These are phyloP conservation scores for Xylariales sp. DNA, from an alignment of 2,329 filamentous ascomycete species.

Conservation along the genomic window DNA sequence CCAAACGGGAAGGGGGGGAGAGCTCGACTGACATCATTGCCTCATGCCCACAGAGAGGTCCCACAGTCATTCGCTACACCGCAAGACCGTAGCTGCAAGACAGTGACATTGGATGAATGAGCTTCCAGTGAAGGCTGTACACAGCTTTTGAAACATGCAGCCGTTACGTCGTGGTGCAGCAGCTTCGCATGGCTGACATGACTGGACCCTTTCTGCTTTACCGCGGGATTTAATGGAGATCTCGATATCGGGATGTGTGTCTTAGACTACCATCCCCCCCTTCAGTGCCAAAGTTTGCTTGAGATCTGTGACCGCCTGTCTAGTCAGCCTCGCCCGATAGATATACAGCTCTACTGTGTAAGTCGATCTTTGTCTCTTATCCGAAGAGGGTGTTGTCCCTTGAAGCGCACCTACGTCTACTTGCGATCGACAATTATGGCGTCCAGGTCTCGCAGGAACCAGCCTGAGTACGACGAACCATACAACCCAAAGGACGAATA, in stretches of 20 bases:
- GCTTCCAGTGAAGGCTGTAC: background rate
- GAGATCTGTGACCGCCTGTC: no score
- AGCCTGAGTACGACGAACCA: constrained; percentile 8
- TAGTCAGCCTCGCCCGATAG: no score
- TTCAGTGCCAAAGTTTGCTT: background rate
- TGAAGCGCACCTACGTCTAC: background rate
- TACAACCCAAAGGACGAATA: constrained; percentile 7
- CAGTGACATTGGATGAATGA: background rate
- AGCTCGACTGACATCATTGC: constrained; percentile 7
- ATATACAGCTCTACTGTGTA: no score
- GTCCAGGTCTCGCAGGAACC: constrained; percentile 4
- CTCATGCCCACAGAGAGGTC: background rate
- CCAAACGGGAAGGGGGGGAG: background rate
- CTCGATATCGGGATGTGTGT: background rate
- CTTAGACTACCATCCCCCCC: background rate
- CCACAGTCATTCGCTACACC: constrained; percentile 9
- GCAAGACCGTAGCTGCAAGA: constrained; percentile 1
- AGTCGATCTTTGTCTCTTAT: no score
- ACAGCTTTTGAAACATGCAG: constrained; percentile 1
- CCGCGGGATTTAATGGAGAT: background rate
- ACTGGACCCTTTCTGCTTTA: constrained; percentile 8
- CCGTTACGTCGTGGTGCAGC: constrained; percentile 8
- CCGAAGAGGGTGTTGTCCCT: background rate
- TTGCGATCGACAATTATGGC: constrained; percentile 6
- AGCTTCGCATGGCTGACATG: constrained; percentile 1